Percentiles rank a stretch among this genome's conserved stretches.
phyloP scores from a whole-genome alignment of 2,329 filamentous ascomycete species.

The Colletotrichum sp. region DNA sequence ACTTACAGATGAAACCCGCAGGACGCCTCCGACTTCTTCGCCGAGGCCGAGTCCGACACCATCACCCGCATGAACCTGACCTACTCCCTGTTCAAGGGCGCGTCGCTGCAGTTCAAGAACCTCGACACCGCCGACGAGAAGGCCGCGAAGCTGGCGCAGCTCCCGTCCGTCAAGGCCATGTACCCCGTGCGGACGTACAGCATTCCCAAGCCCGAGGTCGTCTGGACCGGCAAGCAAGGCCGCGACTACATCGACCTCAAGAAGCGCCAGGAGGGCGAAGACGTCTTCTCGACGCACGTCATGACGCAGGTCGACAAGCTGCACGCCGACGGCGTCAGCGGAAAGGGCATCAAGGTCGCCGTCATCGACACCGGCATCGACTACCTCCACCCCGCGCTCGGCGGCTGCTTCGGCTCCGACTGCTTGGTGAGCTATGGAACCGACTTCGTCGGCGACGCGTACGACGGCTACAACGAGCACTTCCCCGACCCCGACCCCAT shows the following conservation, averaged over 20 bases:
- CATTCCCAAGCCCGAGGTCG: conserved; percentile 48
- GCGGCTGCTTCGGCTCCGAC: conserved; percentile 65
- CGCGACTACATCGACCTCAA: conserved; percentile 28
- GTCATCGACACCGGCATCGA: conserved; percentile 64
- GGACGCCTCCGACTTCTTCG: conserved; percentile 46
- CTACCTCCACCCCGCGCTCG: conserved; percentile 67
- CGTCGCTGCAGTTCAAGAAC: conserved; percentile 57
- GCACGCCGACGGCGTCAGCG: conserved; percentile 49
- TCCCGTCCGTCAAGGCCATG: conserved; percentile 52
- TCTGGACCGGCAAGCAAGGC: conserved; percentile 44
- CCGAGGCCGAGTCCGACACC: conserved; percentile 42
- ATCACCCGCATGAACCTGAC: conserved; percentile 52
- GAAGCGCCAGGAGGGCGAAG: conserved; percentile 32
- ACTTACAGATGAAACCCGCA: conserved; percentile 20
- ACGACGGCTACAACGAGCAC: conserved; percentile 40
- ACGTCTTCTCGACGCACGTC: conserved; percentile 51
- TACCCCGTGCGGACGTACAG: conserved; percentile 53
- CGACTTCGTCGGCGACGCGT: conserved; percentile 63
- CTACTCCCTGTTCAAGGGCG: conserved; percentile 58
- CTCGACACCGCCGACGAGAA: conserved; percentile 46
- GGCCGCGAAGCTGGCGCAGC: conserved; percentile 42
- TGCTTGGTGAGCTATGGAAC: conserved; percentile 63
- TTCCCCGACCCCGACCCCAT: conserved; percentile 56
- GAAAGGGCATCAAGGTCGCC: conserved; percentile 57
- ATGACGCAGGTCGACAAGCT: conserved; percentile 64